Evolutionary conservation across 352 stramenopile species (phyloP).

Genomic region (Pythium myriotylum): DNA sequence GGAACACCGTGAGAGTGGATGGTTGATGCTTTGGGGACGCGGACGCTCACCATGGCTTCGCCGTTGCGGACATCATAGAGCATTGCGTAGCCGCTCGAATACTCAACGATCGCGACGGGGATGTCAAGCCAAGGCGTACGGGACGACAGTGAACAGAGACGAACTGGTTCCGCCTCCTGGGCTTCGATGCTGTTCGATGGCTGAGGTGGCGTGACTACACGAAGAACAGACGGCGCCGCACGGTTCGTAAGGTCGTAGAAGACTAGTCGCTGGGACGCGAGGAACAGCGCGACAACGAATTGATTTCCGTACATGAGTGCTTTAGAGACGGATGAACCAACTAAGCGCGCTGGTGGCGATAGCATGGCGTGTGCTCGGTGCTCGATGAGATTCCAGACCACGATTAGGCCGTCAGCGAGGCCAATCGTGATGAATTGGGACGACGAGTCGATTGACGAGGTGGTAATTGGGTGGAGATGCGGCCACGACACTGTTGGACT

Average conservation of each 20-base stretch:
- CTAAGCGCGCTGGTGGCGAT: background rate
- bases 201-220: slow-evolving; percentile 33
- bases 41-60: slow-evolving; percentile 45
- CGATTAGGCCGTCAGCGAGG: slow-evolving; percentile 44
- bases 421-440: slow-evolving; percentile 52
- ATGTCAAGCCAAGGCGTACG: slow-evolving; percentile 32
- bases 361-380: slow-evolving; percentile 40
- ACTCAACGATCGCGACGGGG: slow-evolving; percentile 43
- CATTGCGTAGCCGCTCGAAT: slow-evolving; percentile 49
- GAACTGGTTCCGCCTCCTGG: slow-evolving; percentile 6
- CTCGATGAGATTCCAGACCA: slow-evolving; percentile 59
- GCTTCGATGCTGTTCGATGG: slow-evolving; percentile 4
- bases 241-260: slow-evolving; percentile 50
- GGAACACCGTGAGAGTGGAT: background rate
- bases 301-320: slow-evolving; percentile 6
- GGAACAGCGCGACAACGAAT: slow-evolving; percentile 43
- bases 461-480: slow-evolving; percentile 43
- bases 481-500: slow-evolving; percentile 31
- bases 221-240: slow-evolving; percentile 29
- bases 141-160: slow-evolving; percentile 27
- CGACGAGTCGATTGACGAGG: slow-evolving; percentile 40
- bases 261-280: slow-evolving; percentile 34
- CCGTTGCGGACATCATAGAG: slow-evolving; percentile 51
- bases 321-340: background rate
- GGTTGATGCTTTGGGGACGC: slow-evolving; percentile 9